Evolutionary conservation across 2,329 filamentous ascomycete species (phyloP).

Genomic region (Lecanicillium sp.): DNA sequence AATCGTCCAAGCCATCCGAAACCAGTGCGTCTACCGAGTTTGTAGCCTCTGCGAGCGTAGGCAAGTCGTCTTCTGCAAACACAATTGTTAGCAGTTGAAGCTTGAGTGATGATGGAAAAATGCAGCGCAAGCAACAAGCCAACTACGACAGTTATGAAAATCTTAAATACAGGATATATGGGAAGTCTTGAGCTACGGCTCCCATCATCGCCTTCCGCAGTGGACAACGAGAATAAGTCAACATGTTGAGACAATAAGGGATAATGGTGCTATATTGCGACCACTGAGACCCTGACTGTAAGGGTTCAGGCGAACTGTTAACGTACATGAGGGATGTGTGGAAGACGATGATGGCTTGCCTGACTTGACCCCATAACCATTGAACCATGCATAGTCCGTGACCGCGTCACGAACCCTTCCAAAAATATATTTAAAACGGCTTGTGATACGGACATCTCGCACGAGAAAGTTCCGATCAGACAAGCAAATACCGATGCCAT

Average conservation of each 20-base stretch:
- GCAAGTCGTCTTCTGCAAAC: constrained; percentile 53
- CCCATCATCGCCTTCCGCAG: constrained; percentile 56
- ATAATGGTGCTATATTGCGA: constrained; percentile 33
- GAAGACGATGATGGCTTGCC: constrained; percentile 67
- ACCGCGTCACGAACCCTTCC: constrained; percentile 18
- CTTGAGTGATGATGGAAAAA: constrained; percentile 15
- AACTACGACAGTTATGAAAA: constrained; percentile 13
- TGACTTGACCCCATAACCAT: constrained; percentile 34
- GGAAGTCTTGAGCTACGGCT: constrained; percentile 42
- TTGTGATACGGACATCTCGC: constrained; percentile 2
- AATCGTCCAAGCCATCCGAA: constrained; percentile 41
- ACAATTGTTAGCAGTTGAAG: constrained; percentile 9
- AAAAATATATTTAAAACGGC: constrained; percentile 11
- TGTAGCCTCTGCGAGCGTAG: constrained; percentile 52
- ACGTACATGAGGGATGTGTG: constrained; percentile 56
- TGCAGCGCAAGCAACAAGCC: constrained; percentile 12
- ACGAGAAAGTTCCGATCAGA: constrained; percentile 10
- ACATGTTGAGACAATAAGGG: constrained; percentile 26
- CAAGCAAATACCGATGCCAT: constrained; percentile 21
- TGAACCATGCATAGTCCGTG: constrained; percentile 11
- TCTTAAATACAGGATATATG: constrained; percentile 35
- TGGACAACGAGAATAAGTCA: constrained; percentile 24
- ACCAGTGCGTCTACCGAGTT: constrained; percentile 63
- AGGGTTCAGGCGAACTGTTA: constrained; percentile 38
- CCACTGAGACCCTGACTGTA: constrained; percentile 25